A percentile compares a stretch with the other conserved stretches of the same genome.
Conservation (phyloP, 2,329 filamentous ascomycete genomes). For the Cladosporium halotolerans region DNA sequence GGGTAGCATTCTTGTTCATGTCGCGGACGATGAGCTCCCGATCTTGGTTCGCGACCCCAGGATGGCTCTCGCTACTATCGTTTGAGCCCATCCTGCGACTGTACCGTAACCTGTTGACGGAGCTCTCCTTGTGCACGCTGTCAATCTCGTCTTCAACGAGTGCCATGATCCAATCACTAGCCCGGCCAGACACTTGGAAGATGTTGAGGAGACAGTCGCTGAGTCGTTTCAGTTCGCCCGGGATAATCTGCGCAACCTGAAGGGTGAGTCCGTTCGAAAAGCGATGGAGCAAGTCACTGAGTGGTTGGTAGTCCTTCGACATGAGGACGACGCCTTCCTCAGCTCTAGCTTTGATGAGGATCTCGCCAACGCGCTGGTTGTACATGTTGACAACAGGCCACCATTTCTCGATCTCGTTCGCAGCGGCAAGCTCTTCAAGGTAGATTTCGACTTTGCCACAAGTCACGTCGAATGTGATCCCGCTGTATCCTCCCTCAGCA, state of each 20-base stretch:
- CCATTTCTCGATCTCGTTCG: constrained; percentile 78
- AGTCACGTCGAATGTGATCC: constrained; percentile 43
- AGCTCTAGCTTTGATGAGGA: constrained; percentile 74
- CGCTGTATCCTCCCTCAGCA: constrained; percentile 37
- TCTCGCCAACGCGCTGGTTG: constrained; percentile 70
- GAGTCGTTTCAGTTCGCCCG: constrained; percentile 69
- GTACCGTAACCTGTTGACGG: constrained; percentile 61
- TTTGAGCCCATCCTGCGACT: constrained; percentile 61
- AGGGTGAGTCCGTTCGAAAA: constrained; percentile 79
- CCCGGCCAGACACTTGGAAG: constrained; percentile 82
- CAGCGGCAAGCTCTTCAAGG: constrained; percentile 69
- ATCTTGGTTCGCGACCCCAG: constrained; percentile 43
- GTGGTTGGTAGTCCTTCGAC: constrained; percentile 72
- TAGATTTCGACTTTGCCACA: constrained; percentile 75
- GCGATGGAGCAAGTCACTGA: constrained; percentile 76
- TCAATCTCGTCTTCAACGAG: constrained; percentile 97
- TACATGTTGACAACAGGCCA: constrained; percentile 72
- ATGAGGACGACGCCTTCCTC: constrained; percentile 88
- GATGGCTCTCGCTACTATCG: constrained; percentile 54
- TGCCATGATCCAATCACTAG: constrained; percentile 83
- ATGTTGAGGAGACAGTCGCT: constrained; percentile 88
- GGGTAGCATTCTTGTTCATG: constrained; percentile 69
- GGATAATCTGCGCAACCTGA: constrained; percentile 73
- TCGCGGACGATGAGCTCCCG: constrained; percentile 68
- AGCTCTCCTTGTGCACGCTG: constrained; percentile 75